These are phyloP conservation scores for Colletotrichum paranaense DNA, from an alignment of 2,329 filamentous ascomycete species.

Conservation along the genomic window DNA sequence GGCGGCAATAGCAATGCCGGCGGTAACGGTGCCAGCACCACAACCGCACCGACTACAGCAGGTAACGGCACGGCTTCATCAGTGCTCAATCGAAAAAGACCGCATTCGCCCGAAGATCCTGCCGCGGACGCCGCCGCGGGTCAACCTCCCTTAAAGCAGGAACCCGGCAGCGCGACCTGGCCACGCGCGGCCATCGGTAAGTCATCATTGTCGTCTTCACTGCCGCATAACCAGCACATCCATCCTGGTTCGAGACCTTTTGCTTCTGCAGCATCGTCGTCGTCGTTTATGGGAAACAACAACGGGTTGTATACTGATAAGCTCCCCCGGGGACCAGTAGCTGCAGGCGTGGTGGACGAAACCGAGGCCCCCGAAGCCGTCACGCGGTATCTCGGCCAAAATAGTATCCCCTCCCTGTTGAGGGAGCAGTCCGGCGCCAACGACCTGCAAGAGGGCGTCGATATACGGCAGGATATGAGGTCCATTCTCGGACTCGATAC, in stretches of 20 bases:
- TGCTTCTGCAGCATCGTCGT: neutral
- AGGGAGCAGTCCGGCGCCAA: constrained; percentile 68
- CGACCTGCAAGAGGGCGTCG: constrained; percentile 63
- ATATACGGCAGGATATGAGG: constrained; percentile 73
- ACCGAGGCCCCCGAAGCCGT: constrained; percentile 65
- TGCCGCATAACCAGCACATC: neutral
- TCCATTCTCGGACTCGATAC: constrained; percentile 75
- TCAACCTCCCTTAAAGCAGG: constrained; percentile 42
- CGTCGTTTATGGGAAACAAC: constrained; percentile 16
- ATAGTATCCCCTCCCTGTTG: constrained; percentile 74
- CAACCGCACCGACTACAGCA: constrained; percentile 25
- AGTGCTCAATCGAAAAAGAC: constrained; percentile 48
- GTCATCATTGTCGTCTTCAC: constrained; percentile 22
- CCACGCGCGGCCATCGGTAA: constrained; percentile 52
- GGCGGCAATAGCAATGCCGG: constrained; percentile 35
- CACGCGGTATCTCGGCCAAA: constrained; percentile 71
- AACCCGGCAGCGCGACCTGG: constrained; percentile 54
- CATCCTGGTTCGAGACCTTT: constrained; percentile 11
- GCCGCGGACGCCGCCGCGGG: constrained; percentile 48
- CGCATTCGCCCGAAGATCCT: constrained; percentile 55
- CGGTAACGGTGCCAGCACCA: neutral
- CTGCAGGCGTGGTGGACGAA: constrained; percentile 59
- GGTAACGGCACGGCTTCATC: constrained; percentile 39
- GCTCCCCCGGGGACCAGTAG: constrained; percentile 31
- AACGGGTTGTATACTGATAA: constrained; percentile 31